A percentile compares a stretch with the other conserved stretches of the same genome.
These are phyloP conservation scores for Pelargonium australe DNA, from an alignment of 441 rosid species.

Conservation along the genomic window DNA sequence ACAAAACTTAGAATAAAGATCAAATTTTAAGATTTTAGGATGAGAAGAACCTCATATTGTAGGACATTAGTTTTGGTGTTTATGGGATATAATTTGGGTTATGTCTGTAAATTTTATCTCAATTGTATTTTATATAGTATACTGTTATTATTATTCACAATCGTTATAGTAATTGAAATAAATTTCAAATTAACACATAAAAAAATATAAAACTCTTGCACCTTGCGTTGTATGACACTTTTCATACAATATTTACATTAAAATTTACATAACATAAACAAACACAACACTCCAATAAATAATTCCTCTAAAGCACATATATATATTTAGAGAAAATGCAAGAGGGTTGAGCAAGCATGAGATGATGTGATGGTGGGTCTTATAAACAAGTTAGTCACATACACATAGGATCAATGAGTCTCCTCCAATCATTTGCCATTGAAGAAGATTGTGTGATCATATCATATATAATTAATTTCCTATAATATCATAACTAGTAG, in stretches of 20 bases:
- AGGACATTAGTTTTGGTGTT: not conserved
- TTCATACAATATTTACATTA: too few species aligned
- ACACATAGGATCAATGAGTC: not conserved
- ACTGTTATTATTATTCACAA: too few species aligned
- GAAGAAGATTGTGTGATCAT: not conserved
- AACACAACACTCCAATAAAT: too few species aligned
- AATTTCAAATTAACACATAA: too few species aligned
- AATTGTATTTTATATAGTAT: too few species aligned
- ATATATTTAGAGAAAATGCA: not conserved
- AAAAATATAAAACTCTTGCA: too few species aligned
- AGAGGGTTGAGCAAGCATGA: not conserved
- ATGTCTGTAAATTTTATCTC: too few species aligned
- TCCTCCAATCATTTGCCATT: not conserved
- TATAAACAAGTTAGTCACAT: not conserved
- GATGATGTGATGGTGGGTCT: not conserved
- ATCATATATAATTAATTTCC: not conserved
- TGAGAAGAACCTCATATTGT: not conserved
- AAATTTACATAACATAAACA: too few species aligned
- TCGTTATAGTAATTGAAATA: too few species aligned
- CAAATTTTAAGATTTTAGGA: not conserved
- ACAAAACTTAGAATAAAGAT: not conserved
- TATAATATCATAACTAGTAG: not conserved
- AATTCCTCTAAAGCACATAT: too few species aligned
- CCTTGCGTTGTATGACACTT: too few species aligned
- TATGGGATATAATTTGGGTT: not conserved